Conservation (phyloP, 2,329 filamentous ascomycete species). For the Fusarium coicis region DNA sequence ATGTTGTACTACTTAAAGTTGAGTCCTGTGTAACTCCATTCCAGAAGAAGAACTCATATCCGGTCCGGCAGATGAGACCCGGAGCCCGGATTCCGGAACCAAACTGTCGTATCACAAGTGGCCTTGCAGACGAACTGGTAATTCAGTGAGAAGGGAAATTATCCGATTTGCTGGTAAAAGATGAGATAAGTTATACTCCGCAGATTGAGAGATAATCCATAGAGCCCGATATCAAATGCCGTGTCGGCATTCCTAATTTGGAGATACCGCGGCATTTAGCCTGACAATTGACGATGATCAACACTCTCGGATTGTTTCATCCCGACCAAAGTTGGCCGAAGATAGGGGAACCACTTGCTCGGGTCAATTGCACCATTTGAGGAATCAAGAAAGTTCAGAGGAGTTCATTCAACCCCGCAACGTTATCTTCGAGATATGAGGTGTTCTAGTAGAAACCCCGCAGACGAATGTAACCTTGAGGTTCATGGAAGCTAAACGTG, state of each 20-base stretch:
- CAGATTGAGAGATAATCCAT: background rate
- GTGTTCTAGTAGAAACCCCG: background rate
- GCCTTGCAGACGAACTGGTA: background rate
- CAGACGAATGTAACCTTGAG: background rate
- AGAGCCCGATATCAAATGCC: background rate
- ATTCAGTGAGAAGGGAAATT: fast-evolving
- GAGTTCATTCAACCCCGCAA: background rate
- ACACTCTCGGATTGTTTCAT: background rate
- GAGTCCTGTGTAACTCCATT: background rate
- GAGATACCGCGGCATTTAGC: background rate
- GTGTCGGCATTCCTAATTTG: background rate
- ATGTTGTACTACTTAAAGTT: background rate
- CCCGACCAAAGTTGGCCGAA: background rate
- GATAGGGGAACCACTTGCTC: background rate
- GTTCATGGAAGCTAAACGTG: background rate
- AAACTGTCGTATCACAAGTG: fast-evolving
- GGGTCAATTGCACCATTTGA: background rate
- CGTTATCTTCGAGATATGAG: background rate
- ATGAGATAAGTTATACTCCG: background rate
- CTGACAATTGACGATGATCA: background rate
- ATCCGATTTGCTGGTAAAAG: background rate
- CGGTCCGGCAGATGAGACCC: background rate
- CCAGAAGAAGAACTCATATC: background rate
- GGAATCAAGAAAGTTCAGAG: no score
- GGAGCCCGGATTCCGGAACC: background rate